Conservation (phyloP, 306 rosid genomes). For the Arachis stenosperma region DNA sequence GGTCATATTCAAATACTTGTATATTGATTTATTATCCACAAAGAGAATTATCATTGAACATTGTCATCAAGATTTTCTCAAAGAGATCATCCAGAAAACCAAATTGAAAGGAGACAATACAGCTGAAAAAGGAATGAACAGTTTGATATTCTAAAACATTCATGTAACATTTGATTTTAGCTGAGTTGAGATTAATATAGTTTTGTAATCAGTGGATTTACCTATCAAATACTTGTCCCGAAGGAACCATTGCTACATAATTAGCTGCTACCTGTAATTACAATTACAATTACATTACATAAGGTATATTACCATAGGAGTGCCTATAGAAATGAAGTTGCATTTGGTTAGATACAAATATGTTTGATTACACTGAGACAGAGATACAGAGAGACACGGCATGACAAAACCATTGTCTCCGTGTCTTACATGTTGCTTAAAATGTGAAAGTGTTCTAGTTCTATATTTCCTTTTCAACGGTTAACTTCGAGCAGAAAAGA, state of each 20-base stretch:
- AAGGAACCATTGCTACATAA: slow-evolving; percentile 96
- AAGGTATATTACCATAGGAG: slow-evolving; percentile 11
- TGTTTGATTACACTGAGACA: too few relatives aligned
- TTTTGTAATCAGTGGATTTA: slow-evolving; percentile 34
- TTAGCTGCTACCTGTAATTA: slow-evolving; percentile 84
- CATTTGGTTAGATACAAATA: too few relatives aligned
- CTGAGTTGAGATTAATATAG: slow-evolving; percentile 30
- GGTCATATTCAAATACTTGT: slow-evolving; percentile 22
- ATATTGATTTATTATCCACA: slow-evolving; percentile 12
- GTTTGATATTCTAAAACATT: slow-evolving; percentile 16
- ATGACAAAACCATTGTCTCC: too few relatives aligned
- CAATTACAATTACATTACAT: slow-evolving; percentile 10
- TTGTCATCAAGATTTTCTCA: slow-evolving; percentile 21
- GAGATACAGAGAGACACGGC: too few relatives aligned
- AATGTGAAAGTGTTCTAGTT: background rate
- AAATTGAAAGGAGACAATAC: slow-evolving; percentile 13
- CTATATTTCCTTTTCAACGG: slow-evolving; percentile 2
- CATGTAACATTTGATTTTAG: background rate
- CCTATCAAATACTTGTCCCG: slow-evolving; percentile 98
- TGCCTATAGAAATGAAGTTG: slow-evolving; percentile 21
- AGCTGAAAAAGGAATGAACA: background rate
- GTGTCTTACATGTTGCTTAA: background rate
- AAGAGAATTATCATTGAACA: slow-evolving; percentile 23
- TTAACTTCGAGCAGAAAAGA: slow-evolving; percentile 6
- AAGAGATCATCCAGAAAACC: slow-evolving; percentile 28